Base-by-base conservation (phyloP, 352 stramenopile species). In the Thalassiosira exigua region DNA sequence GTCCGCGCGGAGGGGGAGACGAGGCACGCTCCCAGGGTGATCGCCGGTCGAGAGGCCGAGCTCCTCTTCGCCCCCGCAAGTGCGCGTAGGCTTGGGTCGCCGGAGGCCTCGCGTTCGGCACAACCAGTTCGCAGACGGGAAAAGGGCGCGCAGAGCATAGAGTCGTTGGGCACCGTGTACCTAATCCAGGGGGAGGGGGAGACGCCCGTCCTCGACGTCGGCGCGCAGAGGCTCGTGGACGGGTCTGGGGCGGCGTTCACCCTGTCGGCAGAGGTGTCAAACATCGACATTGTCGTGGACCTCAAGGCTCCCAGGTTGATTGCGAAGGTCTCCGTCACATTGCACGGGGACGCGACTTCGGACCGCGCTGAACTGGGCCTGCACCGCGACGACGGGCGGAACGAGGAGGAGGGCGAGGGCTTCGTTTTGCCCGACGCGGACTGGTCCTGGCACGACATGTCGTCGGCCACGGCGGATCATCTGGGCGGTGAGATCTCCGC, bases 1-100 rank as follows among this genome's bases (percentile, higher is more conserved):
- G 54, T 81, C 19, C 75, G 69, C 27, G 61, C 64, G 9, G 46
- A 51, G 7, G 22, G 52, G 3, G 71, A 81, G 44, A 59, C 32
- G 17, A 65, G 71, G 29, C 71, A 73, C 41, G 70, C 70, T 2
- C 70, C 70, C n/a, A 58, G 50, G 22, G 14, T 73, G 14, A 79
- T 79, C 58, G 60, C 70, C 9, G 30, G 74, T 59, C 50, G 70
- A 7, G 70, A 79, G 39, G 70, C 70, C 24, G 70, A 79, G 50
- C 39, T 79, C 29, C 42, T 79, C 9, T 79, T 79, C 57, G 68
- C 60, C 24, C 70, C 62, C 3, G 56, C n/a, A 51, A 19, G 19
- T 60, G 9, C 21, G 48, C 5, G 50, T 52, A 21, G 36, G 21
- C 19, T 29, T n/a, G 60, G 33, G 17, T 53, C 21, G 5, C n/a